A percentile compares a stretch with the other conserved stretches of the same genome.
phyloP scores from a whole-genome alignment of 805 yeast species.

The Torulaspora gathmanii region DNA sequence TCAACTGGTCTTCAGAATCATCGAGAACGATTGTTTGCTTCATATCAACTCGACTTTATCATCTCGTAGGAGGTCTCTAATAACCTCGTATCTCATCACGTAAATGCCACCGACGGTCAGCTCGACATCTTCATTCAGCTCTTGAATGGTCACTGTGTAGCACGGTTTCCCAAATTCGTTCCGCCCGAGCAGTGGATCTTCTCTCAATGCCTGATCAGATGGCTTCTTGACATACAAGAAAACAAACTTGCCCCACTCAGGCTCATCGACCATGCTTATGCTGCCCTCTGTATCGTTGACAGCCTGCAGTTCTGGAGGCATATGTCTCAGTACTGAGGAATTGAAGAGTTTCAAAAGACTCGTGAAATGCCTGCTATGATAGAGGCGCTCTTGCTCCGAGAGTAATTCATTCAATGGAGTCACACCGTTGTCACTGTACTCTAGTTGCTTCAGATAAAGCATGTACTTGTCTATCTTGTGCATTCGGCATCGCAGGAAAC shows the following conservation, averaged over 20 bases:
- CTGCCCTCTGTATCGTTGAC: constrained; percentile 71
- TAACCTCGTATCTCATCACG: constrained; percentile 61
- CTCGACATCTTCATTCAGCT: constrained; percentile 48
- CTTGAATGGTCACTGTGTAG: constrained; percentile 43
- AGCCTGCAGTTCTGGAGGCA: constrained; percentile 66
- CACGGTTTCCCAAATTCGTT: constrained; percentile 35
- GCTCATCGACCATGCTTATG: constrained; percentile 71
- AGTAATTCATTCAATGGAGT: constrained; percentile 34
- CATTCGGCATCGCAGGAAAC: constrained; percentile 74
- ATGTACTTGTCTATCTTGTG: constrained; percentile 69
- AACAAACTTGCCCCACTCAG: constrained; percentile 73
- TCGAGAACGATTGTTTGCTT: constrained; percentile 3
- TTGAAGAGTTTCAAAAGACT: constrained; percentile 63
- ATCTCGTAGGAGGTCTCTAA: constrained; percentile 39
- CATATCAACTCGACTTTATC: constrained; percentile 44
- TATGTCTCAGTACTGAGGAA: constrained; percentile 54
- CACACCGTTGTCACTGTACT: constrained; percentile 31
- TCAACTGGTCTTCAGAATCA: neutral
- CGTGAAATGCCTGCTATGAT: constrained; percentile 64
- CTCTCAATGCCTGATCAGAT: constrained; percentile 8
- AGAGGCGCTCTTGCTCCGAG: constrained; percentile 56
- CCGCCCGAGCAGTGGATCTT: constrained; percentile 39
- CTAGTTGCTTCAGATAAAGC: constrained; percentile 47
- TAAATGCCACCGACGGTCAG: constrained; percentile 63
- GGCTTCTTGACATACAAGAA: constrained; percentile 45